Evolutionary conservation across 2,329 filamentous ascomycete genomes (phyloP), one percentile per base, ranked within the genome.

Genomic region (Drechslerella stenobrocha): DNA sequence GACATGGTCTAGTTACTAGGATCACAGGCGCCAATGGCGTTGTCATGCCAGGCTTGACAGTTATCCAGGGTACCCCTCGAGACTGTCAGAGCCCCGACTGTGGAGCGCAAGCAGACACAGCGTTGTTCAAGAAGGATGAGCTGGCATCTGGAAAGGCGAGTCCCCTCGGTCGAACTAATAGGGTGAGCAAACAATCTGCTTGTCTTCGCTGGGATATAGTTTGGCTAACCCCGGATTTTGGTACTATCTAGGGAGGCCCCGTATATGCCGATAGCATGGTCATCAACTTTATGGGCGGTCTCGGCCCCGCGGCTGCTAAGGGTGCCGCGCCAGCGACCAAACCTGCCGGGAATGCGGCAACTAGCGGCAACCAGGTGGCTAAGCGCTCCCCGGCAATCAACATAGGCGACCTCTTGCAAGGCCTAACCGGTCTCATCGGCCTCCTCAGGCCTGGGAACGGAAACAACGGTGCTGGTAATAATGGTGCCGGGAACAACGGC

Each of bases 31-130:
- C 83, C 71, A 86, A 86, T 72, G 81, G 81, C 70, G 83, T 86
- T 42, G 79, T 74, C 70, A 85, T 86, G 83, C 82, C 83, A 30
- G 83, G 81, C 74, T 80, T 86, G 47, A 80, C 81, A 13, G 77
- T 87, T 70, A 78, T 79, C 45, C 84, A 87, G 69, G 84, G 84
- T 72, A 87, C 85, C 69, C 85, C 84, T 52, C 84, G 85, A 73
- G 84, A 87, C 77, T 87, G 84, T 75, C 78, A 82, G 50, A 78
- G 78, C 72, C 83, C 84, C 71, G 70, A 75, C 44, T 87, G 84
- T 74, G 85, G 85, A 64, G 81, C 84, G 15, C 81, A 87, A 75
- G 83, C 81, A 64, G 85, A 88, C 73, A 87, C 85, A 13, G 80
- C 84, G 75, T 86, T 87, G 78, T 86, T 87, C 76, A 82, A 84